A percentile compares a stretch with the other conserved stretches of the same genome.
These are phyloP conservation scores for Leccinum sublutescens DNA, from an alignment of 768 basidiomycete species.

Conservation along the genomic window DNA sequence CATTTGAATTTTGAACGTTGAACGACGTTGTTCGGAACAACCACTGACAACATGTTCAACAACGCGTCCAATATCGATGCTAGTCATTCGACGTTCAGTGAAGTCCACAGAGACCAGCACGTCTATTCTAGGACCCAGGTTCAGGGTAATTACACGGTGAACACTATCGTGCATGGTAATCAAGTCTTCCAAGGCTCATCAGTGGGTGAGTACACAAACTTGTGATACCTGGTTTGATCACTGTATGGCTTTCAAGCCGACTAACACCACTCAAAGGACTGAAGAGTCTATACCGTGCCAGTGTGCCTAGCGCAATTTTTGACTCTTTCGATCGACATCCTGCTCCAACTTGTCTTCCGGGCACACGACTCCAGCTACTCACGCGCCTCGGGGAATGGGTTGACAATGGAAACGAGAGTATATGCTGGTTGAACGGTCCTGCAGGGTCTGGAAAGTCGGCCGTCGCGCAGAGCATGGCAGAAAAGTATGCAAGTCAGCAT, in stretches of 20 bases:
- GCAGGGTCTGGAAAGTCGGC: conserved; percentile 27
- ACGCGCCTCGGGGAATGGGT: conserved; percentile 15
- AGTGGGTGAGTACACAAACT: conserved; percentile 6
- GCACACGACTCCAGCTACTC: conserved; percentile 19
- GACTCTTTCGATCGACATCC: conserved; percentile 21
- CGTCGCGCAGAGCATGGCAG: conserved; percentile 30
- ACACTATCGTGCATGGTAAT: conserved; percentile 22
- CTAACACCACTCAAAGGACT: conserved; percentile 8
- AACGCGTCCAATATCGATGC: conserved; percentile 19
- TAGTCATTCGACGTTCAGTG: conserved; percentile 22
- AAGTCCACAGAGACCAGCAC: conserved; percentile 19
- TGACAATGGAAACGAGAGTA: conserved; percentile 4
- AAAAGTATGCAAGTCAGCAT: conserved; percentile 15
- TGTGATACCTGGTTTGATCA: not conserved
- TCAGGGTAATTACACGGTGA: conserved; percentile 14
- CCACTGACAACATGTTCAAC: conserved; percentile 15
- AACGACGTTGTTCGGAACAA: too few species aligned
- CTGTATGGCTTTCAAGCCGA: not conserved
- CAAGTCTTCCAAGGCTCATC: conserved; percentile 12
- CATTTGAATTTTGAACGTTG: too few species aligned
- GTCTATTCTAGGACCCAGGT: conserved; percentile 7
- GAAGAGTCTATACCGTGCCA: conserved; percentile 11
- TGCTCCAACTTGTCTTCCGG: conserved; percentile 19
- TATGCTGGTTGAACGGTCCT: conserved; percentile 26
- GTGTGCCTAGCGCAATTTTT: conserved; percentile 14